Percentiles rank a stretch among this genome's conserved stretches.
Evolutionary conservation across 495 filamentous ascomycete genomes (phyloP).

Genomic region (Hyaloscypha bicolor): DNA sequence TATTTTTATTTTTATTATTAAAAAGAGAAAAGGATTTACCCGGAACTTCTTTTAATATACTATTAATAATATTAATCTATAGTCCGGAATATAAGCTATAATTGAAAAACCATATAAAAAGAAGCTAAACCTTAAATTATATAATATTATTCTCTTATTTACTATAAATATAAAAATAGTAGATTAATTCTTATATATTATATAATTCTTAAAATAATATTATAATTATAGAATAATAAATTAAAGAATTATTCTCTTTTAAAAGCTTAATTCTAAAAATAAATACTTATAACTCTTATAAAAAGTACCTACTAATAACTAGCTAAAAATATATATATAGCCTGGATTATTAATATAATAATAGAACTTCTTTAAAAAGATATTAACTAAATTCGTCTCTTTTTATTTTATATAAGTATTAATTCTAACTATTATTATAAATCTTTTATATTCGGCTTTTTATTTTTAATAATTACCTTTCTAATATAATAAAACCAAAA

Average conservation of each 20-base stretch:
- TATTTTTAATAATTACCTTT: background rate
- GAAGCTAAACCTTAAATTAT: background rate
- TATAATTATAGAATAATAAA: background rate
- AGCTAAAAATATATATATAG: background rate
- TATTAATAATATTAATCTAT: constrained; percentile 1
- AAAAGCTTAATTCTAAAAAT: background rate
- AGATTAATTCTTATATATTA: background rate
- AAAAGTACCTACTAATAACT: background rate
- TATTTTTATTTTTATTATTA: background rate
- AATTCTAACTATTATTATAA: background rate
- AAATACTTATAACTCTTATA: background rate
- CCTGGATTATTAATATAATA: background rate
- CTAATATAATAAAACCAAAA: too few species aligned
- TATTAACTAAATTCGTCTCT: background rate
- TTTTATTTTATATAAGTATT: background rate
- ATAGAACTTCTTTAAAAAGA: background rate
- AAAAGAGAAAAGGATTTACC: background rate
- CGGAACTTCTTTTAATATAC: background rate
- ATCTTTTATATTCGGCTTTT: background rate
- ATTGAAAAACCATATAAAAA: background rate
- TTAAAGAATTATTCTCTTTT: constrained; percentile 2
- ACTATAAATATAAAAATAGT: background rate
- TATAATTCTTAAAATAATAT: background rate
- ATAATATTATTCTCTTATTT: constrained; percentile 5
- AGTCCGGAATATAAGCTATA: background rate